These are phyloP conservation scores for Hymenoscyphus fructigenus DNA, from an alignment of 2,329 filamentous ascomycete genomes.

Conservation along the genomic window DNA sequence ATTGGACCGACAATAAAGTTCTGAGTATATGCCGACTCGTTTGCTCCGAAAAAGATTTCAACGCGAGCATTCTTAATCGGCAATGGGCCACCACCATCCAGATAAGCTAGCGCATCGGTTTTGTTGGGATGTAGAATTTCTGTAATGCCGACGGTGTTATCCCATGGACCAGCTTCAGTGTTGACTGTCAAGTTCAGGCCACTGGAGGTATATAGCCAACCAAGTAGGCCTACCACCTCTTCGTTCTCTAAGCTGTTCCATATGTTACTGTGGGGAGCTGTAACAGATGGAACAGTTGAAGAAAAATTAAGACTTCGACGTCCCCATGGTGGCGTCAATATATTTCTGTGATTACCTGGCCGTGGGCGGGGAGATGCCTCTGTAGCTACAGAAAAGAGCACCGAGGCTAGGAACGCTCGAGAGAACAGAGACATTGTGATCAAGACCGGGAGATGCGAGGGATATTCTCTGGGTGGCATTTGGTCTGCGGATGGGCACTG, in stretches of 20 bases:
- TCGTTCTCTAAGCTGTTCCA: conserved; percentile 16
- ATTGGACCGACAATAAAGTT: conserved; percentile 20
- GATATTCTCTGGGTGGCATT: not conserved
- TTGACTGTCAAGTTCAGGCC: conserved; percentile 18
- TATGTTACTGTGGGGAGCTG: conserved; percentile 15
- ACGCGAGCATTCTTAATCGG: conserved; percentile 22
- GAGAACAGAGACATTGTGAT: not conserved
- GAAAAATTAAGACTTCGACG: not conserved
- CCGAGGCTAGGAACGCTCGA: not conserved
- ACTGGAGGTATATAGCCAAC: conserved; percentile 13
- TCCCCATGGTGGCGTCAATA: not conserved
- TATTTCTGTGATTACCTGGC: not conserved
- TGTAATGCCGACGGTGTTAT: conserved; percentile 9
- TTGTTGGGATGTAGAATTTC: conserved; percentile 26
- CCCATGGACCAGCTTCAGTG: conserved; percentile 12
- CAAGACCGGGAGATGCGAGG: not conserved
- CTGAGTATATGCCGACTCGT: conserved; percentile 1
- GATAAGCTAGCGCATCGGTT: conserved; percentile 21
- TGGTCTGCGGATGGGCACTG: not conserved
- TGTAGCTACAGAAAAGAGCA: not conserved
- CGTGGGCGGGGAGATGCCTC: not conserved
- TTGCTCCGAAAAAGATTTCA: conserved; percentile 16
- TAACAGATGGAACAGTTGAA: not conserved
- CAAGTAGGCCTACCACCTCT: conserved; percentile 12
- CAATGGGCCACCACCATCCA: conserved; percentile 12